Evolutionary conservation across 2,329 filamentous ascomycete species (phyloP), one percentile per base, ranked within the genome.

Genomic region (Diaporthe australafricana): DNA sequence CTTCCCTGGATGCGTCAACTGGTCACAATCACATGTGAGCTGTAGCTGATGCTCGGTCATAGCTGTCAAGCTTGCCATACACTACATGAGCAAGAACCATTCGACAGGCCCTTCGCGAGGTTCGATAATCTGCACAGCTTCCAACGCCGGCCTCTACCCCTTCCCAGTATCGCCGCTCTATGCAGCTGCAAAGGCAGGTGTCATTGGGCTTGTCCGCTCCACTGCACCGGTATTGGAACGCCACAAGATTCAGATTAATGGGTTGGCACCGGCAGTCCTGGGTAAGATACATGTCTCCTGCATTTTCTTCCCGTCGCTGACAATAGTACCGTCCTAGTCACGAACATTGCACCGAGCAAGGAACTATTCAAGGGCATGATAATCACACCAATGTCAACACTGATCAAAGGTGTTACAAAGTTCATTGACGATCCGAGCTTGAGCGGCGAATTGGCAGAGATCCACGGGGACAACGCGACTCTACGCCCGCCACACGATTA

Each of bases 161-260:
- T 87, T 89, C 69, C 83, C 86, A 0, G 81, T 84, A 2, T 84
- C 85, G 1, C 87, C 87, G 0, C 74, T 88, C 7, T 88, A 89
- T 74, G 82, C 84, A 3, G 81, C 83, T 3, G 82, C 83, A 16
- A 88, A 89, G 74, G 79, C 81, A 56, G 87, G 80, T 11, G 79
- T 88, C 0, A 79, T 88, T n/a, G 84, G 83, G 0, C 81, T 88
- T 0, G 86, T 88, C 8, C 80, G 87, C n/a, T 84, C 86, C 0
- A 77, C 86, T 17, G 84, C 81, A 2, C 76, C 75, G n/a, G 74
- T 80, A 0, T 77, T 88, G 2, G 81, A 78, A 38, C 76, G 74
- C 2, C 78, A 82, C 5, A 79, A 81, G 12, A 87, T 89, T 55
- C 83, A 84, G 72, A 87, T 88, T 73, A 88, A 88, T 74, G 86